Evolutionary conservation across 2,329 filamentous ascomycete species (phyloP), one percentile per base, ranked within the genome.

Genomic region (Rosellinia necatrix): DNA sequence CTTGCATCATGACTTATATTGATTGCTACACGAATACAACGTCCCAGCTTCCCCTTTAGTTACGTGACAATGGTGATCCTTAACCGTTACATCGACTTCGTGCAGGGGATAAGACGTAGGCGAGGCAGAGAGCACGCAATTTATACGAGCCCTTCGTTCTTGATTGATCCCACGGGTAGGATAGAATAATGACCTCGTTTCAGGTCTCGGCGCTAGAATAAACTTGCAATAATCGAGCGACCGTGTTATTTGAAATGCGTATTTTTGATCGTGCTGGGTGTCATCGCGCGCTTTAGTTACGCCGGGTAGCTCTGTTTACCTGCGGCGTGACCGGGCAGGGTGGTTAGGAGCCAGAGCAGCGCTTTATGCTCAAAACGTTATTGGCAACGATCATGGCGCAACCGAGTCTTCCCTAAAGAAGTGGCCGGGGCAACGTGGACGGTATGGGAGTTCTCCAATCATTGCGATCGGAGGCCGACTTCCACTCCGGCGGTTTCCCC

Each of bases 101-200:
- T 52, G 22, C 42, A 40, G 47, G 34, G 47, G 4, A 35, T 25
- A 47, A 47, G 34, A 42, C 41, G 48, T 22, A 15, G 41, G 5
- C n/a, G 35, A 34, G 7, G 21, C 25, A 17, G 24, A 13, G 22
- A 56, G 21, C 47, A 51, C 47, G 53, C 35, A 51, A 56, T 51
- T 2, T 2, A 19, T 4, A 8, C 32, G 10, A 32, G 24, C 19
- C 13, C 6, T 6, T 25, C 2, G 27, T 32, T 34, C 13, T 35
- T 51, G 2, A 38, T 38, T 29, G 13, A 48, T n/a, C 21, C 22
- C 2, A 13, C 37, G 30, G 3, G 15, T 27, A 25, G 2, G 15
- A 27, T 25, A 29, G 12, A 9, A 27, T 15, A 12, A n/a, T 27
- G 38, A 22, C 24, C 34, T 40, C 24, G 30, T 25, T 34, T 40